Base-by-base conservation (phyloP, 2,329 filamentous ascomycete genomes). In the Arthroderma uncinatum region DNA sequence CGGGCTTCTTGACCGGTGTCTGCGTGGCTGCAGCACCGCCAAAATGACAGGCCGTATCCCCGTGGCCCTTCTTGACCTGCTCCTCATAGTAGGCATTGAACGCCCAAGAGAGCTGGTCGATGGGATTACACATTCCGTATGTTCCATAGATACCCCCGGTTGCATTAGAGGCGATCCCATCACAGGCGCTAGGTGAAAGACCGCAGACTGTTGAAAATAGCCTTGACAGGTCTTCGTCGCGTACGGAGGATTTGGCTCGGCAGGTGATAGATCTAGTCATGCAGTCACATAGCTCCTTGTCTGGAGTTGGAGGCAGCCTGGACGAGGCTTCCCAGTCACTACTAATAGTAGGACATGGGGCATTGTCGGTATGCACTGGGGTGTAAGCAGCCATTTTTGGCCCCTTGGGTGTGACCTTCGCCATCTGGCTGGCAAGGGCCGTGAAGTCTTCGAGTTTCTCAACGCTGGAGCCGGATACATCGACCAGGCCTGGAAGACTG, bases 261-360 rank as follows among this genome's bases (percentile, higher is more conserved):
- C 93, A 98, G 58, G 77, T 75, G 58, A 95, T 76, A 42, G 82
- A 83, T 62, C 81, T 76, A 70, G 82, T 80, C 88, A 95, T 95
- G 82, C 93, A 98, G 58, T 78, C 72, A 80, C 93, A 98, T 47
- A 95, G 83, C 50, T 82, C 68, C 48, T 81, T 68, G 75, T 97
- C 89, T 61, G 91, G 90, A 10, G 81, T 82, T 8, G 91, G 92
- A 28, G 93, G 93, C 34, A 98, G 87, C 47, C 79, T 77, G 30
- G 60, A 57, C 60, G 79, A 78, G 55, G 89, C 86, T 92, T 93
- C 97, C 67, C 75, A 76, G 36, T 73, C 63, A 64, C 72, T 76
- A 57, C 84, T 73, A 14, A 53, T 10, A 14, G 76, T 76, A 23
- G 93, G 93, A 82, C 93, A 98, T 50, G 79, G 70, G 56, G 77